These are phyloP conservation scores for Thelonectria blattea DNA, from an alignment of 2,329 filamentous ascomycete species.

Conservation along the genomic window DNA sequence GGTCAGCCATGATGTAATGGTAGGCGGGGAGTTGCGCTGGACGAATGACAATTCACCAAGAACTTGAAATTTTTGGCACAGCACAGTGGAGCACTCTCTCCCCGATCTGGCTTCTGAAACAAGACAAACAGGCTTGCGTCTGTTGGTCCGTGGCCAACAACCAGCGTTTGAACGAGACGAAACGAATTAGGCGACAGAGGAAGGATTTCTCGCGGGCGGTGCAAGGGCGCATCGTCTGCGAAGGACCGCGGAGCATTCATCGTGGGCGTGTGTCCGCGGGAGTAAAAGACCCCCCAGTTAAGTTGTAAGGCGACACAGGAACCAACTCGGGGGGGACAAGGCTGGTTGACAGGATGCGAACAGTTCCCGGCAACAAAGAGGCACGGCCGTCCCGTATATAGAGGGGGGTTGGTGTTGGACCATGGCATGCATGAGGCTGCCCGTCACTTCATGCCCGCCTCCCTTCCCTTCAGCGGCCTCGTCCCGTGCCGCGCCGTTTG, in stretches of 20 bases:
- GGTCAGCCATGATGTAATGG: background rate
- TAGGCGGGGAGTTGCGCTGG: background rate
- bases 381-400: background rate
- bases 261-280: background rate
- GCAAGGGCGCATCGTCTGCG: background rate
- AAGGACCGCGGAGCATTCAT: background rate
- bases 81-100: background rate
- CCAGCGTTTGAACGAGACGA: background rate
- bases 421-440: background rate
- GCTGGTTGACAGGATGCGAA: background rate
- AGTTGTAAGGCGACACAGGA: background rate
- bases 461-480: background rate
- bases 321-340: constrained; percentile 1
- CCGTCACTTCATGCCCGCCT: background rate
- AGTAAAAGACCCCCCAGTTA: background rate
- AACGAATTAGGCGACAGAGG: background rate
- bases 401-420: background rate
- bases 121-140: background rate
- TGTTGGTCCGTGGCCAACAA: constrained; percentile 1
- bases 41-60: background rate
- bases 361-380: background rate
- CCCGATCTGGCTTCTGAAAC: background rate
- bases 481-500: background rate
- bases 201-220: background rate
- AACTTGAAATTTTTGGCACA: background rate